Conservation (phyloP, 192 early-diverging fungal genomes). For the Thamnidium elegans region DNA sequence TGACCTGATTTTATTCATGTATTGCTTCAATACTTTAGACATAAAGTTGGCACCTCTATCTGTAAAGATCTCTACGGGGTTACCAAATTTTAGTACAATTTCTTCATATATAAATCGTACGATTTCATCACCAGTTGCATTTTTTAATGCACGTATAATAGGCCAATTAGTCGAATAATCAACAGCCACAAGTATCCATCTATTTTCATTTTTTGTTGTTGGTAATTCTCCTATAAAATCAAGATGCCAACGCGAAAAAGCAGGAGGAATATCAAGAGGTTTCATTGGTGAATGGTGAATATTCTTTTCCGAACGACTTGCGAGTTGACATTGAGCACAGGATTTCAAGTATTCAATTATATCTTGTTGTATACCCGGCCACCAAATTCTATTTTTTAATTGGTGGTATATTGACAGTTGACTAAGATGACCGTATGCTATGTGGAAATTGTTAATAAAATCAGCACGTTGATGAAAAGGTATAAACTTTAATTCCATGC, state of each 20-base stretch:
- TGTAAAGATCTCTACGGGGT: background rate
- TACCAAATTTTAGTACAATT: constrained; percentile 21
- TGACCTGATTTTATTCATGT: background rate
- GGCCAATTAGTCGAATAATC: constrained; percentile 35
- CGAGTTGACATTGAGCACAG: constrained; percentile 15
- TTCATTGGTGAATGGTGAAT: constrained; percentile 9
- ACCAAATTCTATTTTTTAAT: constrained; percentile 13
- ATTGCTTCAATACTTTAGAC: constrained; percentile 11
- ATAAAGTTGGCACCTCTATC: constrained; percentile 29
- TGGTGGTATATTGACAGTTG: background rate
- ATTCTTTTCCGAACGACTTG: background rate
- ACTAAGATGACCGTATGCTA: background rate
- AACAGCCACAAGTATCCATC: constrained; percentile 25
- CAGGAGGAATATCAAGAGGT: constrained; percentile 2
- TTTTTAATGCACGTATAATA: constrained; percentile 12
- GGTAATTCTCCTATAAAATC: constrained; percentile 13
- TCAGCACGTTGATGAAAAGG: background rate
- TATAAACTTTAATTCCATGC: background rate
- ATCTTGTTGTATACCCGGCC: constrained; percentile 12
- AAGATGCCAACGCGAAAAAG: constrained; percentile 3
- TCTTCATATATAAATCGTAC: constrained; percentile 32
- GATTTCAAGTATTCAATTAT: background rate
- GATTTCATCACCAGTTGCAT: constrained; percentile 14
- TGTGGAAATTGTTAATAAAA: constrained; percentile 11
- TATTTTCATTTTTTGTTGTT: constrained; percentile 1